Percentiles rank a stretch among this genome's conserved stretches.
These are phyloP conservation scores for Phytopythium oedochilum DNA, from an alignment of 352 stramenopile genomes.

Conservation along the genomic window DNA sequence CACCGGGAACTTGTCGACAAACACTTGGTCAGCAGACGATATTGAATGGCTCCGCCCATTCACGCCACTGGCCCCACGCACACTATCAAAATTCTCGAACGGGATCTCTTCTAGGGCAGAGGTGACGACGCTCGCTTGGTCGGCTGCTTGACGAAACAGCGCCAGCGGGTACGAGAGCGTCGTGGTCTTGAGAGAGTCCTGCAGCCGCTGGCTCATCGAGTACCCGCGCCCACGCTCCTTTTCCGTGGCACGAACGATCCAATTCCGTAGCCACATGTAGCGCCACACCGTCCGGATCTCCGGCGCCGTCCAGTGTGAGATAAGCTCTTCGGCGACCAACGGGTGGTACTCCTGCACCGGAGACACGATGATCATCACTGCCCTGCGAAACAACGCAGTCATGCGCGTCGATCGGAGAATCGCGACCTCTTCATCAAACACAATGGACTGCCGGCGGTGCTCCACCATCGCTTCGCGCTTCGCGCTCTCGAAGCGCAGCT, in stretches of 20 bases:
- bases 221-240: slow-evolving; percentile 67
- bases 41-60: not conserved
- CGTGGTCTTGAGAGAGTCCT: slow-evolving; percentile 65
- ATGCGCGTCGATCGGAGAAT: slow-evolving; percentile 53
- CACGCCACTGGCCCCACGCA: not conserved
- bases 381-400: slow-evolving; percentile 69
- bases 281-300: slow-evolving; percentile 80
- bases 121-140: slow-evolving; percentile 64
- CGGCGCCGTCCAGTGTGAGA: slow-evolving; percentile 68
- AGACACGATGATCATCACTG: slow-evolving; percentile 78
- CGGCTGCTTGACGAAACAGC: slow-evolving; percentile 70
- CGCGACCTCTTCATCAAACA: slow-evolving; percentile 61
- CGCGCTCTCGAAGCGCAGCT: slow-evolving; percentile 47
- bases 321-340: slow-evolving; percentile 74
- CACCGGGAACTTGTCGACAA: slow-evolving; percentile 63
- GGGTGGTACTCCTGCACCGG: slow-evolving; percentile 71
- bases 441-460: not conserved
- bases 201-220: slow-evolving; percentile 50
- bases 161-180: slow-evolving; percentile 63
- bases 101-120: slow-evolving; percentile 60
- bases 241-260: slow-evolving; percentile 76
- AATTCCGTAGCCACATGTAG: slow-evolving; percentile 83
- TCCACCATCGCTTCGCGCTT: slow-evolving; percentile 43
- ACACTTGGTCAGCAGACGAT: slow-evolving; percentile 24
- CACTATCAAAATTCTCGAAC: slow-evolving; percentile 4